Evolutionary conservation across 371 early-diverging fungal genomes (phyloP), one percentile per base, ranked within the genome.

Genomic region (Batkoa obscura): DNA sequence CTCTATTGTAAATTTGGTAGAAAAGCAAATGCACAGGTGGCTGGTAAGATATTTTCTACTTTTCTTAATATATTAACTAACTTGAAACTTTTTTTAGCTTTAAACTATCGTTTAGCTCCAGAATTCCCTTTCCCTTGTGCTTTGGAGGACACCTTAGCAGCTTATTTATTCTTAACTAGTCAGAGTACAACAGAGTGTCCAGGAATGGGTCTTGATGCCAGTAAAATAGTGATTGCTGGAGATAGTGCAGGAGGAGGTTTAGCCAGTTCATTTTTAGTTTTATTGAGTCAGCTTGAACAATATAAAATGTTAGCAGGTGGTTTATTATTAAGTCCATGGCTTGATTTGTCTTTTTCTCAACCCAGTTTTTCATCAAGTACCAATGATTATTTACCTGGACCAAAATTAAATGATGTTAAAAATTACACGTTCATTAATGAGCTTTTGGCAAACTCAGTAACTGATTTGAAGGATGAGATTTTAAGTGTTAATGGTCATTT

Each of bases 51-150:
- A 13, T 1, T 39, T n/a, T 45, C 17, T 39, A 37, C 17, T 5
- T 9, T 13, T 13, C 31, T 0, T 2, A 37, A 36, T 30, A 49
- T 17, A 13, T 33, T 41, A 38, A 15, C 1, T 10, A 38, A 32
- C 32, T 23, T 32, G 34, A 30, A 2, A n/a, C n/a, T n/a, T 47
- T 17, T 55, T 31, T 9, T 50, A 71, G 73, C 64, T 32, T 50
- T 73, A 13, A 64, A 63, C 41, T 73, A 73, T 41, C 71, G 90
- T 12, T 64, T 87, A 30, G 84, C 88, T 0, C 94, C 94, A 0
- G 81, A 86, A 42, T 61, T 75, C 51, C 80, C 86, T 6, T 91
- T 89, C 59, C 94, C 94, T 1, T 70, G 76, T 30, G 83, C 83
- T 6, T 68, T 93, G 9, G 80, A 83, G 50, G 91, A 91, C 68